Conservation (phyloP, 306 rosid genomes). For the Spatholobus suberectus region DNA sequence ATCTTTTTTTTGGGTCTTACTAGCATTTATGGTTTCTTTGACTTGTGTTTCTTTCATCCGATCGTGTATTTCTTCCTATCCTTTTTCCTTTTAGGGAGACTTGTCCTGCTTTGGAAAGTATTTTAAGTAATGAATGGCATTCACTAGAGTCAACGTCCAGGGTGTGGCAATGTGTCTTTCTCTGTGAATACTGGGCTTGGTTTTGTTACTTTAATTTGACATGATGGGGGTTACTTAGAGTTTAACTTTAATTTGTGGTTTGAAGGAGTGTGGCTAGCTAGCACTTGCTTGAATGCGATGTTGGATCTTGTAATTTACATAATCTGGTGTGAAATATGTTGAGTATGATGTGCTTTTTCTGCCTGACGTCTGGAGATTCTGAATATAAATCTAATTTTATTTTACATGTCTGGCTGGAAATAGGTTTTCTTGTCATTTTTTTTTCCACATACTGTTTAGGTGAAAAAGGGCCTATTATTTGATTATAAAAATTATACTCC, state of each 20-base stretch:
- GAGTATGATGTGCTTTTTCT: background rate
- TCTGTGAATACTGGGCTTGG: conserved; percentile 15
- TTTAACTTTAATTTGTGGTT: background rate
- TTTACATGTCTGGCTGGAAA: conserved; percentile 8
- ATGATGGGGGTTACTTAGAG: background rate
- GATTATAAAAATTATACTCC: background rate
- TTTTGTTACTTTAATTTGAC: background rate
- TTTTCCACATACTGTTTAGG: background rate
- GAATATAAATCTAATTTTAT: conserved; percentile 13
- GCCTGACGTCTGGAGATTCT: background rate
- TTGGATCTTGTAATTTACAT: conserved; percentile 5
- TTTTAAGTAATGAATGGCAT: background rate
- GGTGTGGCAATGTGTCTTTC: background rate
- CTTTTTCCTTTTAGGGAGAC: background rate
- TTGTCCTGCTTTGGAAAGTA: background rate
- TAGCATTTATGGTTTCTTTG: background rate
- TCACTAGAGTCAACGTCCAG: background rate
- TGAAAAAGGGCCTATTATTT: background rate
- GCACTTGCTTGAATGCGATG: background rate
- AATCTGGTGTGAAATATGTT: background rate
- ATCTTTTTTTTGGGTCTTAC: background rate
- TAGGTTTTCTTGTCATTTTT: background rate
- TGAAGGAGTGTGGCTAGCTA: conserved; percentile 4
- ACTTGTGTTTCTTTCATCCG: background rate
- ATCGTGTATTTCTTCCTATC: background rate